Percentiles rank a stretch among this genome's conserved stretches.
These are phyloP conservation scores for Ostreobium quekettii DNA, from an alignment of 139 green algal genomes.

Conservation along the genomic window DNA sequence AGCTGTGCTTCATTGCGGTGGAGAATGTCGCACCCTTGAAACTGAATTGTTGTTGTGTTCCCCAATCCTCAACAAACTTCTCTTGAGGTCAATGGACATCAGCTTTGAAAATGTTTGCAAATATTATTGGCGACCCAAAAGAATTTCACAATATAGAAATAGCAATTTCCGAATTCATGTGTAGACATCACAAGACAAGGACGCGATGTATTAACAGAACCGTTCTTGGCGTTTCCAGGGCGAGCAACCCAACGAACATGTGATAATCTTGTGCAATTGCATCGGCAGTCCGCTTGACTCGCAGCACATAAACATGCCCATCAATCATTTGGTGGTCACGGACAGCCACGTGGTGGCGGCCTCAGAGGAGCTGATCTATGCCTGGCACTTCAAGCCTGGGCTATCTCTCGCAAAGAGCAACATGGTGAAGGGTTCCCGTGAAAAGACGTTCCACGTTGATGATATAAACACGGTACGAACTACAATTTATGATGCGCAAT, in stretches of 20 bases:
- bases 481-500: no score
- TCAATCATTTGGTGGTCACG: constrained; percentile 4
- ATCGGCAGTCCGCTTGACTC: constrained; percentile 73
- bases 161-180: no score
- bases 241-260: constrained; percentile 53
- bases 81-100: no score
- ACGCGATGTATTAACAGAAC: no score
- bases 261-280: constrained; percentile 73
- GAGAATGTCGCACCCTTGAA: no score
- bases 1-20: no score
- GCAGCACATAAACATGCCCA: constrained; percentile 49
- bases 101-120: no score
- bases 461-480: constrained; percentile 27
- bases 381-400: constrained; percentile 58
- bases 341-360: constrained; percentile 44
- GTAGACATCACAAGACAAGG: no score
- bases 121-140: no score
- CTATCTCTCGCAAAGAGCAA: constrained; percentile 31
- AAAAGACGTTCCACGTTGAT: constrained; percentile 58
- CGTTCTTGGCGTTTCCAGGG: constrained; percentile 29
- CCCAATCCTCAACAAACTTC: no score
- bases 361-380: constrained; percentile 51
- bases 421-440: constrained; percentile 25
- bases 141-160: no score
- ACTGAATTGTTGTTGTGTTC: no score